Conservation (phyloP, 192 early-diverging fungal species). For the Umbelopsis vinacea region DNA sequence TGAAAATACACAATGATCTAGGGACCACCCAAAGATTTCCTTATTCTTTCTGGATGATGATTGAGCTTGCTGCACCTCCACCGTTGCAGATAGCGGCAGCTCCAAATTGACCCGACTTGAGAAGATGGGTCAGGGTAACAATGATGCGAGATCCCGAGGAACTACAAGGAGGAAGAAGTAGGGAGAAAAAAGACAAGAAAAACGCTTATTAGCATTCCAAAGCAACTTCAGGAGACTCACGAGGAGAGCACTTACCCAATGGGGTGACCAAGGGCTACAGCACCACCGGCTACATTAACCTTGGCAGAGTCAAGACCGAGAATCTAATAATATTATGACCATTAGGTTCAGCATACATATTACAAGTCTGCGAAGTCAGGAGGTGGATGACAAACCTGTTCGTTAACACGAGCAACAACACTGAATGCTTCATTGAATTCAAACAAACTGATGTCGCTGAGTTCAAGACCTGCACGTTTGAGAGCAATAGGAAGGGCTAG, state of each 20-base stretch:
- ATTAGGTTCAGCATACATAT: background rate
- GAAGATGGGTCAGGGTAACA: slow-evolving; percentile 79
- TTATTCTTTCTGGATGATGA: slow-evolving; percentile 67
- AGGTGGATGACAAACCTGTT: slow-evolving; percentile 52
- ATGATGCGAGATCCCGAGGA: slow-evolving; percentile 83
- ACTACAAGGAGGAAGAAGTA: slow-evolving; percentile 9
- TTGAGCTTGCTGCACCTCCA: slow-evolving; percentile 75
- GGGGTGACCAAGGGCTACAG: slow-evolving; percentile 80
- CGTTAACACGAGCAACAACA: slow-evolving; percentile 90
- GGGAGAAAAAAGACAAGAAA: background rate
- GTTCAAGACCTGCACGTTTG: slow-evolving; percentile 77
- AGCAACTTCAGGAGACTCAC: background rate
- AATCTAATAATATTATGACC: slow-evolving; percentile 40
- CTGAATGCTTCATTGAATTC: slow-evolving; percentile 99
- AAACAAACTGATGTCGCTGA: slow-evolving; percentile 89
- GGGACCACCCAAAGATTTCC: background rate
- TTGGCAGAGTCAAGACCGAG: slow-evolving; percentile 71
- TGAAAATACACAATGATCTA: no score
- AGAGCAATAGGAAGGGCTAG: slow-evolving; percentile 93
- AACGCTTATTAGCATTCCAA: slow-evolving; percentile 5
- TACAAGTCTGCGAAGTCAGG: background rate
- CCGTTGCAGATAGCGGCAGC: slow-evolving; percentile 85
- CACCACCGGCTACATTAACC: slow-evolving; percentile 83
- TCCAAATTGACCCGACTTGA: slow-evolving; percentile 83
- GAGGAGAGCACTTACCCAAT: slow-evolving; percentile 57